Percentiles rank a stretch among this genome's conserved stretches.
Evolutionary conservation across 2,329 filamentous ascomycete species (phyloP).

Genomic region (Acrodontium crateriforme): DNA sequence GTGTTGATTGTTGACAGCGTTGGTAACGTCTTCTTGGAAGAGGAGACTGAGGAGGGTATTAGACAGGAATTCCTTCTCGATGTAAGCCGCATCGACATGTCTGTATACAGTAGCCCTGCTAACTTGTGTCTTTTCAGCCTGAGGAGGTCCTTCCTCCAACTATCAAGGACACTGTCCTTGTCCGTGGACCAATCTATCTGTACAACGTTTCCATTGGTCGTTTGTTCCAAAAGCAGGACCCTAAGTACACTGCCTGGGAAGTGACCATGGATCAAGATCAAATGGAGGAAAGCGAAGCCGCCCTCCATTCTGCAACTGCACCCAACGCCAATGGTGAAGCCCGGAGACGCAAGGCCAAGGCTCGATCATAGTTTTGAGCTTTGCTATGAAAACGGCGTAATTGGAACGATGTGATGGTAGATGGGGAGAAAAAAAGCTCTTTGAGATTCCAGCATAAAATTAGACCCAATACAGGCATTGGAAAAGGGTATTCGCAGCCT

Average conservation of each 20-base stretch:
- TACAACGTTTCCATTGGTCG: conserved; percentile 41
- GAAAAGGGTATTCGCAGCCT: no score
- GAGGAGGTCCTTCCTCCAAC: conserved; percentile 68
- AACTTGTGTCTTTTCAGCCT: conserved; percentile 36
- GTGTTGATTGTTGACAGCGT: conserved; percentile 74
- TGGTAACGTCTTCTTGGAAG: conserved; percentile 91
- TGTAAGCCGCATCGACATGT: no score
- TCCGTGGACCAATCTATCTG: conserved; percentile 61
- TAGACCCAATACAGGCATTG: no score
- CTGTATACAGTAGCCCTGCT: neutral
- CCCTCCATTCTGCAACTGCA: conserved; percentile 28
- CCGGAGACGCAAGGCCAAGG: conserved; percentile 24
- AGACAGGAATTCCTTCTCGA: conserved; percentile 76
- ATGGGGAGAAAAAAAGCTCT: no score
- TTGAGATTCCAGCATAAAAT: no score
- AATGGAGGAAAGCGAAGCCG: conserved; percentile 20
- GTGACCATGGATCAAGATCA: conserved; percentile 16
- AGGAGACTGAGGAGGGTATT: conserved; percentile 75
- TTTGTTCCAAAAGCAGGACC: conserved; percentile 25
- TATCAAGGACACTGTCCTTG: conserved; percentile 68
- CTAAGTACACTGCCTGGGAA: conserved; percentile 15
- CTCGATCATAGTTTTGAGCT: conserved; percentile 8
- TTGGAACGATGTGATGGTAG: no score
- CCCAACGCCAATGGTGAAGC: conserved; percentile 33
- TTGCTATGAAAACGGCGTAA: conserved; percentile 1